Conservation (phyloP, 371 early-diverging fungal genomes). For the Mucor plumbeus region DNA sequence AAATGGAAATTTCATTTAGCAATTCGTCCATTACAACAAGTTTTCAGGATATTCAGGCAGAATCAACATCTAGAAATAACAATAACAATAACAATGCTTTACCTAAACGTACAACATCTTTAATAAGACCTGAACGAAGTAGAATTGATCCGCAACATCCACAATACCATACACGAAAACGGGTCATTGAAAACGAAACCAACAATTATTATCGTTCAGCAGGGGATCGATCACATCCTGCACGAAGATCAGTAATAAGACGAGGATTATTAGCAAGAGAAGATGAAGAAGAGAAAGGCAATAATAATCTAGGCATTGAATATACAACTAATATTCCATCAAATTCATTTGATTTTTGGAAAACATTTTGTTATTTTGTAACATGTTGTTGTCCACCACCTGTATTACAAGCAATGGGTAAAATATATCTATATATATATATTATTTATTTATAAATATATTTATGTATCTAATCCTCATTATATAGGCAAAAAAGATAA, state of each 20-base stretch:
- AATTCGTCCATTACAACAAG: constrained; percentile 11
- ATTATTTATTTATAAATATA: background rate
- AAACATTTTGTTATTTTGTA: constrained; percentile 54
- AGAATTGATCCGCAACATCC: constrained; percentile 60
- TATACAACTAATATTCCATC: background rate
- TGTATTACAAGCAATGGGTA: constrained; percentile 52
- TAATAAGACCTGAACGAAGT: constrained; percentile 74
- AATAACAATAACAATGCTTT: background rate
- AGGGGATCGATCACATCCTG: constrained; percentile 15
- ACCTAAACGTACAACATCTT: constrained; percentile 60
- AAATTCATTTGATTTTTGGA: constrained; percentile 38
- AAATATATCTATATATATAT: background rate
- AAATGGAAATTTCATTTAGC: constrained; percentile 23
- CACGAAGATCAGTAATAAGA: constrained; percentile 26
- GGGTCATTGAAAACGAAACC: constrained; percentile 14
- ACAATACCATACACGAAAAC: constrained; percentile 57
- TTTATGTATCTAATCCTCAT: background rate
- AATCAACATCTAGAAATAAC: background rate
- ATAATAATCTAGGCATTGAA: background rate
- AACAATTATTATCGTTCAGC: constrained; percentile 13
- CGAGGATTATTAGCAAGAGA: constrained; percentile 29
- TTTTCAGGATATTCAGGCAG: background rate
- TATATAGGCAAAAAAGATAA: constrained; percentile 54
- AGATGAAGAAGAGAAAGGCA: constrained; percentile 16
- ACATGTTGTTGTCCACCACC: constrained; percentile 63